These are phyloP conservation scores for Xylaria intraflava DNA, from an alignment of 495 filamentous ascomycete genomes.

Conservation along the genomic window DNA sequence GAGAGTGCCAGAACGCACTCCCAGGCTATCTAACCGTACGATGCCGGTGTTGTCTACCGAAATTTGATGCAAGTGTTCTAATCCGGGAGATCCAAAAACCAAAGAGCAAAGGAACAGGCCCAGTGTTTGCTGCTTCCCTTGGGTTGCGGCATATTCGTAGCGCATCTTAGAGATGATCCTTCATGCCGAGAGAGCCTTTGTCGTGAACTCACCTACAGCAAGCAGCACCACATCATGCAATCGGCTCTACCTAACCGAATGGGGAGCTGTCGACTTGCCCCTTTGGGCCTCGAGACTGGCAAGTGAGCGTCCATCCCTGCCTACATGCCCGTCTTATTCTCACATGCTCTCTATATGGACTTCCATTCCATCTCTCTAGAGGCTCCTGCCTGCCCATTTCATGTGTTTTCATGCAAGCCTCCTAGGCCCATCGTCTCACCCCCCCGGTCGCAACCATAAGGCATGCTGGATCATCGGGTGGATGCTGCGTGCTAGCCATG, in stretches of 20 bases:
- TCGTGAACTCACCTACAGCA: neutral
- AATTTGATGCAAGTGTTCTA: too few relatives aligned
- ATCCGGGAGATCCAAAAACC: too few relatives aligned
- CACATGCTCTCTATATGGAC: conserved; percentile 1
- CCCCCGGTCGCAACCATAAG: conserved; percentile 9
- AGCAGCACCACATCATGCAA: neutral
- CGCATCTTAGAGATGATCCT: neutral
- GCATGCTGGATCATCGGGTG: conserved; percentile 21
- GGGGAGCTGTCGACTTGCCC: conserved; percentile 1
- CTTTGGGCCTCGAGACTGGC: neutral
- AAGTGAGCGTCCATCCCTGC: conserved; percentile 5
- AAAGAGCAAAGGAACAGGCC: too few relatives aligned
- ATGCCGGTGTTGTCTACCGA: too few relatives aligned
- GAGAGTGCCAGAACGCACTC: too few relatives aligned
- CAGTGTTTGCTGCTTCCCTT: too few relatives aligned
- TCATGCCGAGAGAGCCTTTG: neutral
- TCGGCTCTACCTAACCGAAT: neutral
- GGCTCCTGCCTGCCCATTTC: neutral
- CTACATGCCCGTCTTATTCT: conserved; percentile 1
- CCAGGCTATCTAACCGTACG: too few relatives aligned
- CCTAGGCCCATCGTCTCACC: conserved; percentile 17
- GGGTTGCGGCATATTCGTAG: too few relatives aligned
- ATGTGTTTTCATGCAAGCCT: conserved; percentile 13
- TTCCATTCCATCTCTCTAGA: neutral
- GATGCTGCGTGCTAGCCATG: conserved; percentile 8